Evolutionary conservation across 805 yeast species (phyloP).

Genomic region (Soucietia sequanensis): DNA sequence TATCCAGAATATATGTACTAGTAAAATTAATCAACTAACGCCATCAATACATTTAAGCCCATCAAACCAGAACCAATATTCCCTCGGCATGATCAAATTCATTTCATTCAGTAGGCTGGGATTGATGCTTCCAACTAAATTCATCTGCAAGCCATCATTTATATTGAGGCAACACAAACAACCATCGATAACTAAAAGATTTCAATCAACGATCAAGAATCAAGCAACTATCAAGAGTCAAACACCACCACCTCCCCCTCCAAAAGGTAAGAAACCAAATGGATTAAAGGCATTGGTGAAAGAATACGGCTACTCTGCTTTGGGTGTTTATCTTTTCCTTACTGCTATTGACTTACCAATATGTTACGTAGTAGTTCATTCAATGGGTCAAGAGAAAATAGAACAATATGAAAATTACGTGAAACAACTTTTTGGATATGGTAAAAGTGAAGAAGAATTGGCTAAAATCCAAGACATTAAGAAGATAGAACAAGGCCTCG

Average conservation of each 20-base stretch:
- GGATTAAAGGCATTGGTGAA: slow-evolving; percentile 67
- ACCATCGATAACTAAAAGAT: slow-evolving; percentile 11
- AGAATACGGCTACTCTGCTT: slow-evolving; percentile 88
- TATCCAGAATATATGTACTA: no score
- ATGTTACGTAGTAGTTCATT: slow-evolving; percentile 79
- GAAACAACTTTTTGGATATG: slow-evolving; percentile 63
- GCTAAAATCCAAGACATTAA: slow-evolving; percentile 33
- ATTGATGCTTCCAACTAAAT: no score
- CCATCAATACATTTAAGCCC: no score
- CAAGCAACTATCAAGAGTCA: no score
- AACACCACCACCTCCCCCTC: slow-evolving; percentile 7
- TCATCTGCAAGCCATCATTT: no score
- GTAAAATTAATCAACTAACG: no score
- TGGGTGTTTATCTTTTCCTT: slow-evolving; percentile 79
- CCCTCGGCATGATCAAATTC: no score
- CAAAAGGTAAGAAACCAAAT: slow-evolving; percentile 28
- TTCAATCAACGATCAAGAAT: slow-evolving; percentile 17
- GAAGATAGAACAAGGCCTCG: slow-evolving; percentile 23
- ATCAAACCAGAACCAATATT: no score
- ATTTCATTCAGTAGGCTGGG: no score
- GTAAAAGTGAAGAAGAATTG: slow-evolving; percentile 46
- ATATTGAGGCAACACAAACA: no score
- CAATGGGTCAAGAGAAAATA: slow-evolving; percentile 81
- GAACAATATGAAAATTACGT: slow-evolving; percentile 60
- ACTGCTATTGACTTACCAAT: slow-evolving; percentile 77